These are phyloP conservation scores for Noccaea caerulescens DNA, from an alignment of 345 rosid species.

Conservation along the genomic window DNA sequence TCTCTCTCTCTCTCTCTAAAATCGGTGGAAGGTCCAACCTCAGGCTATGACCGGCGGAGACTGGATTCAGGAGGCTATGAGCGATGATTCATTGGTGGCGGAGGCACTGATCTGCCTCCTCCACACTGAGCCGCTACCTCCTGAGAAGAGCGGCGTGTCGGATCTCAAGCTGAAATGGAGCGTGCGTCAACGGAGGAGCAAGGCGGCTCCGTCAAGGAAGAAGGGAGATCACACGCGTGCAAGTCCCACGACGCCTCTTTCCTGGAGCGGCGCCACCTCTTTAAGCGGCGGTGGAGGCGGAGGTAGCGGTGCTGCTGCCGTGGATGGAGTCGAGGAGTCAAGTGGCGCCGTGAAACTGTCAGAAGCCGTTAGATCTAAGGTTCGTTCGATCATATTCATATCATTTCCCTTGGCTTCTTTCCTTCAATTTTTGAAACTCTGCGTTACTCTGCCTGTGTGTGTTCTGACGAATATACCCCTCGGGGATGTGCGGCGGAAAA, in stretches of 20 bases:
- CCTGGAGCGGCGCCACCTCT: conserved; percentile 83
- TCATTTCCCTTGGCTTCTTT: not conserved
- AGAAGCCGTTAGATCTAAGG: conserved; percentile 80
- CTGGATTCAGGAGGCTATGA: conserved; percentile 66
- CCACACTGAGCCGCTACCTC: conserved; percentile 38
- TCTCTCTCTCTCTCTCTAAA: conserved; percentile 23
- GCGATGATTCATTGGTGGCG: conserved; percentile 64
- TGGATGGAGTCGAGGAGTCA: conserved; percentile 72
- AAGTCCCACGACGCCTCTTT: conserved; percentile 89
- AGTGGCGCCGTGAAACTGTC: conserved; percentile 49
- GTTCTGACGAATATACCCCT: conserved; percentile 17
- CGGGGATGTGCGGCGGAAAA: not conserved
- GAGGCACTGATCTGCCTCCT: conserved; percentile 63
- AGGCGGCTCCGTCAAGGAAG: conserved; percentile 41
- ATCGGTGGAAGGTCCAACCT: conserved; percentile 27
- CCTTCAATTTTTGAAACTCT: conserved; percentile 2
- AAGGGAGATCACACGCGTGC: conserved; percentile 54
- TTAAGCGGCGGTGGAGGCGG: conserved; percentile 50
- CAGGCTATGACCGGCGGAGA: conserved; percentile 55
- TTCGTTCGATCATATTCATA: conserved; percentile 34
- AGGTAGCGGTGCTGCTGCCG: conserved; percentile 27
- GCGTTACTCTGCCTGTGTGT: conserved; percentile 22
- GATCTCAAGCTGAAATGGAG: conserved; percentile 65
- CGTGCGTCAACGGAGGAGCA: conserved; percentile 72
- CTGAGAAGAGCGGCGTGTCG: conserved; percentile 26